Evolutionary conservation across 129 eudicot genomes (phyloP).

Genomic region (Dittrichia graveolens): DNA sequence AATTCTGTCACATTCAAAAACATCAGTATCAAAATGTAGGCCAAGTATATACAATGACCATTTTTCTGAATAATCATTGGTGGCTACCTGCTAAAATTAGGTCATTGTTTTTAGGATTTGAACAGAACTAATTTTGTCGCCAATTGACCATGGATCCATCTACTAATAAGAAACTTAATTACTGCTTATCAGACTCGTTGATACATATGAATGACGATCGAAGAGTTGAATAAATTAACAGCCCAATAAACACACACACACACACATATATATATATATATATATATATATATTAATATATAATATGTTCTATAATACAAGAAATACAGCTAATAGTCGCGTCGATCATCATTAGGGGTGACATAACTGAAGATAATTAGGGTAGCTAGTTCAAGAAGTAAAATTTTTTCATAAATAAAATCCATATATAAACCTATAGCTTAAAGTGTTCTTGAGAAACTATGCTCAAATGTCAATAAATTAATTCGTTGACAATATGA

Average conservation of each 20-base stretch:
- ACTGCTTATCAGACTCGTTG: slow-evolving; percentile 24
- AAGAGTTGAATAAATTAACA: neutral
- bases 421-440: too few relatives aligned
- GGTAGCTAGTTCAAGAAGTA: too few relatives aligned
- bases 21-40: slow-evolving; percentile 31
- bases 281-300: too few relatives aligned
- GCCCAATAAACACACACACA: neutral
- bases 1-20: slow-evolving; percentile 32
- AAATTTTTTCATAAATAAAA: too few relatives aligned
- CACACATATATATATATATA: too few relatives aligned
- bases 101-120: slow-evolving; percentile 33
- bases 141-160: neutral
- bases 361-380: too few relatives aligned
- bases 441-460: too few relatives aligned
- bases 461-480: too few relatives aligned
- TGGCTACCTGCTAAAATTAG: slow-evolving; percentile 39
- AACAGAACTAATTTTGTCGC: slow-evolving; percentile 19
- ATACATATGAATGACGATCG: neutral
- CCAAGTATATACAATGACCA: slow-evolving; percentile 31
- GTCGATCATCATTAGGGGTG: too few relatives aligned
- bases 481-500: too few relatives aligned
- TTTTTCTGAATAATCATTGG: slow-evolving; percentile 34
- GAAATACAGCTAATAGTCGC: too few relatives aligned
- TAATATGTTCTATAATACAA: neutral
- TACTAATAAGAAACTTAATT: neutral